Conservation (phyloP, 495 filamentous ascomycete genomes). For the Tuber microsphaerosporum region DNA sequence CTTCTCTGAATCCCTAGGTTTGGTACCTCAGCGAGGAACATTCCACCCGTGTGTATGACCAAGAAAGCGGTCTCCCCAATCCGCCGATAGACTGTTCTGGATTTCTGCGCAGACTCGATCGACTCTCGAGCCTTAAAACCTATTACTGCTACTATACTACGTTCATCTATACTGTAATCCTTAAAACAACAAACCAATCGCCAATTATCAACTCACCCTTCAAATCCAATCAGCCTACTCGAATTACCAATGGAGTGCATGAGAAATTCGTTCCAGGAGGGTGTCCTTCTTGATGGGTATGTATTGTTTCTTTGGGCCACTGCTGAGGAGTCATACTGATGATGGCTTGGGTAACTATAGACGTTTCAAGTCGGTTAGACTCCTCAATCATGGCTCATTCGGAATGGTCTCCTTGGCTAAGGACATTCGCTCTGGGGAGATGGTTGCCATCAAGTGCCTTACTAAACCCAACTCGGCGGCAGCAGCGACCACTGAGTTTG, state of each 20-base stretch:
- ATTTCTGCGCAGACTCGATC: constrained; percentile 39
- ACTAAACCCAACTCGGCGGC: constrained; percentile 62
- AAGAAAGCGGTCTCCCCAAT: constrained; percentile 22
- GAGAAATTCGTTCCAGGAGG: constrained; percentile 63
- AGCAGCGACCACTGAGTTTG: constrained; percentile 50
- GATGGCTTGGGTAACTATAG: constrained; percentile 23
- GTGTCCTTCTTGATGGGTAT: constrained; percentile 63
- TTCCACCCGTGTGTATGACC: constrained; percentile 40
- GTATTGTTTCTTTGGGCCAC: constrained; percentile 15
- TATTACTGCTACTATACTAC: constrained; percentile 33
- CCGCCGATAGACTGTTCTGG: constrained; percentile 38
- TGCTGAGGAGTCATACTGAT: constrained; percentile 18
- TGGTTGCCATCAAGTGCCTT: constrained; percentile 90
- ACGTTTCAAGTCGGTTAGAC: constrained; percentile 82
- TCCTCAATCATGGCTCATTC: constrained; percentile 96
- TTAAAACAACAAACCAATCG: constrained; percentile 30
- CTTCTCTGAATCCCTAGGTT: constrained; percentile 35
- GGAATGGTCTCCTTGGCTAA: constrained; percentile 93
- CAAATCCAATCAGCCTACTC: constrained; percentile 19
- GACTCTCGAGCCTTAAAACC: constrained; percentile 31
- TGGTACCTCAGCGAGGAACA: constrained; percentile 42
- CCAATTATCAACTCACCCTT: constrained; percentile 32
- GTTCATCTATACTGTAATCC: constrained; percentile 40
- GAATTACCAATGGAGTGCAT: constrained; percentile 65
- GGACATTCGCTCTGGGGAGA: constrained; percentile 63